Conservation (phyloP, 2,329 filamentous ascomycete species). For the Ophiosphaerella narmari region DNA sequence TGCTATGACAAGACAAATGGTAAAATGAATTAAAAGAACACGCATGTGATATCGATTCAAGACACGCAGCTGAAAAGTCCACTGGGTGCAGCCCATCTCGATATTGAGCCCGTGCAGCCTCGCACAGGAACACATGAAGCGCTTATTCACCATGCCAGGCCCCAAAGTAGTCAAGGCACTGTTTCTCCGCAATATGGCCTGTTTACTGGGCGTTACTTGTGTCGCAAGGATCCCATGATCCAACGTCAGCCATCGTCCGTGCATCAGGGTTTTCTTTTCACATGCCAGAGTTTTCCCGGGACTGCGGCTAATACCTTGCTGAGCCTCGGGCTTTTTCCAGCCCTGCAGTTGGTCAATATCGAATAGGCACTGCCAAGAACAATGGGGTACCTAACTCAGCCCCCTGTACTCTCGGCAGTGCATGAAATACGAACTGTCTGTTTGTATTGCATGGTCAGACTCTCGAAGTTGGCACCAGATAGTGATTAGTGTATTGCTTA, state of each 20-base stretch:
- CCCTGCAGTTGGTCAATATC: conserved; percentile 11
- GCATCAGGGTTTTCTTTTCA: conserved; percentile 3
- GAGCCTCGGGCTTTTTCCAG: conserved; percentile 21
- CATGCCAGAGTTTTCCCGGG: conserved; percentile 3
- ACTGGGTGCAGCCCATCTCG: background rate
- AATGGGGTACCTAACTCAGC: conserved; percentile 1
- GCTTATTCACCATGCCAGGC: background rate
- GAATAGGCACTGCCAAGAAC: conserved; percentile 6
- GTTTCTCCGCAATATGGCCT: conserved; percentile 11
- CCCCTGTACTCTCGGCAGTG: conserved; percentile 1
- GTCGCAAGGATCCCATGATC: conserved; percentile 1
- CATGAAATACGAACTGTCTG: background rate
- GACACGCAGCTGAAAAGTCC: background rate
- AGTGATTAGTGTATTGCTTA: too few relatives aligned
- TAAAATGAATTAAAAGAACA: background rate
- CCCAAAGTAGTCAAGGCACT: conserved; percentile 1
- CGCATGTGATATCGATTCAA: background rate
- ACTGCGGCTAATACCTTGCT: background rate
- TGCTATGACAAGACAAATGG: background rate
- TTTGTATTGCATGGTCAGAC: background rate
- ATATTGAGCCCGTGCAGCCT: conserved; percentile 1
- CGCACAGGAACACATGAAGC: background rate
- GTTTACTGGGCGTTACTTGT: conserved; percentile 4
- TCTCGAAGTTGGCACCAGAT: background rate
- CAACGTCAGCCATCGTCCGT: background rate